Base-by-base conservation (phyloP, 495 filamentous ascomycete genomes). In the Annulohypoxylon nitens region DNA sequence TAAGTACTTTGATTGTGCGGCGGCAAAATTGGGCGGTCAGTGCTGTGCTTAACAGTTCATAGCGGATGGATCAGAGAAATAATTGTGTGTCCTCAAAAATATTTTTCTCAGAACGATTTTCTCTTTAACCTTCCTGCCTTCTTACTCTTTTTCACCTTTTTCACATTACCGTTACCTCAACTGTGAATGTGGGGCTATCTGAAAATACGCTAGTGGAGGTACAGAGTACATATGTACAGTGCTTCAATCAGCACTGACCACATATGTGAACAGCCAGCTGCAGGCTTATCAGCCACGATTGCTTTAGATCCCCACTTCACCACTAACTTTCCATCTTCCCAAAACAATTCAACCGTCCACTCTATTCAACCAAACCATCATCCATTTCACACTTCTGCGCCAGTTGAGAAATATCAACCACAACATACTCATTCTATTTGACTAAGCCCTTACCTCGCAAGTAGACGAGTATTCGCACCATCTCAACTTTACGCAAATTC, bases 251-350 rank as follows among this genome's bases (percentile, higher is more conserved):
- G 69, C 63, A 71, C 63, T 45, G 48, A 58, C 69, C 62, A 73
- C 70, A 60, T 64, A 54, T 61, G n/a, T 33, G 18, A 39, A 41
- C 45, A 37, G 14, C 23, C 10, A 20, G 23, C 50, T 37, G 37
- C 23, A 48, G 61, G 50, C 54, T 69, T 74, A 74, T 75, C 63
- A 75, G 63, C 72, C 72, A 75, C 72, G 18, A 34, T n/a, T 34
- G 43, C 33, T 39, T n/a, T 69, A 50, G 6, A 5, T 70, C 72
- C 67, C 72, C 72, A 70, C 72, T 59, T 70, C 67, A 57, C 66
- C 43, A 67, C 59, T 60, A 64, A 57, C 47, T 60, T 61, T 58
- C 60, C 12, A 73, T 55, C 60, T 67, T 26, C 48, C 11, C 20
- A 33, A n/a, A 48, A 23, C 69, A 33, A 36, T 61, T 36, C 54